Conservation (phyloP, 2,329 filamentous ascomycete species). For the Chaetothyriales sp. region DNA sequence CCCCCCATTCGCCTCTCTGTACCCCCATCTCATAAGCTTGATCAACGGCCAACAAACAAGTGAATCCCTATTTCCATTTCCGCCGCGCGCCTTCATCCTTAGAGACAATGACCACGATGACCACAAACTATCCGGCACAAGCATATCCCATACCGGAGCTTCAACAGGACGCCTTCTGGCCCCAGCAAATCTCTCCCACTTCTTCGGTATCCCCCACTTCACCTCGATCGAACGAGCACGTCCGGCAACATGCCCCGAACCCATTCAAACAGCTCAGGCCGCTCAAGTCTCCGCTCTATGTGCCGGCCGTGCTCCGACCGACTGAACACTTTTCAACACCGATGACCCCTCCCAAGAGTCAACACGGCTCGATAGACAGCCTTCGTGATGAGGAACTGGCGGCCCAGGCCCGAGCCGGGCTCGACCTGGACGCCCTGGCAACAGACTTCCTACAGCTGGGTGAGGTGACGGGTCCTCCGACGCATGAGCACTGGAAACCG, state of each 20-base stretch:
- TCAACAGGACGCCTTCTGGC: slow-evolving; percentile 20
- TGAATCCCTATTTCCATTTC: background rate
- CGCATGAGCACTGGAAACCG: slow-evolving; percentile 52
- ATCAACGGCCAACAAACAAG: background rate
- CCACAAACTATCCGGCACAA: slow-evolving; percentile 15
- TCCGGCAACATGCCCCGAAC: slow-evolving; percentile 18
- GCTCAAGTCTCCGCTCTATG: slow-evolving; percentile 45
- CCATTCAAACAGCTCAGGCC: slow-evolving; percentile 44
- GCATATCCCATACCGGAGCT: slow-evolving; percentile 14
- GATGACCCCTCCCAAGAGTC: slow-evolving; percentile 37
- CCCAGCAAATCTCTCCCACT: slow-evolving; percentile 27
- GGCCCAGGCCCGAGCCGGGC: slow-evolving; percentile 7
- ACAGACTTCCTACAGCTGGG: slow-evolving; percentile 32
- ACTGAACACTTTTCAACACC: slow-evolving; percentile 39
- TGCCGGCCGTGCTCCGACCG: slow-evolving; percentile 47
- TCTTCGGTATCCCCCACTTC: slow-evolving; percentile 38
- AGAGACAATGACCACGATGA: slow-evolving; percentile 5
- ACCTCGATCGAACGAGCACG: slow-evolving; percentile 29
- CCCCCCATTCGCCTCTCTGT: background rate
- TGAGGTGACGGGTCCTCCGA: slow-evolving; percentile 43
- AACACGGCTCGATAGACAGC: slow-evolving; percentile 40
- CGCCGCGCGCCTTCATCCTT: too few relatives aligned
- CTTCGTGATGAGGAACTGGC: slow-evolving; percentile 24
- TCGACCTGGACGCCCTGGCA: slow-evolving; percentile 7
- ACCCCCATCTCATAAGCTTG: too few relatives aligned